Conservation (phyloP, 106 monocot species). For the Dendrobium chrysotoxum region DNA sequence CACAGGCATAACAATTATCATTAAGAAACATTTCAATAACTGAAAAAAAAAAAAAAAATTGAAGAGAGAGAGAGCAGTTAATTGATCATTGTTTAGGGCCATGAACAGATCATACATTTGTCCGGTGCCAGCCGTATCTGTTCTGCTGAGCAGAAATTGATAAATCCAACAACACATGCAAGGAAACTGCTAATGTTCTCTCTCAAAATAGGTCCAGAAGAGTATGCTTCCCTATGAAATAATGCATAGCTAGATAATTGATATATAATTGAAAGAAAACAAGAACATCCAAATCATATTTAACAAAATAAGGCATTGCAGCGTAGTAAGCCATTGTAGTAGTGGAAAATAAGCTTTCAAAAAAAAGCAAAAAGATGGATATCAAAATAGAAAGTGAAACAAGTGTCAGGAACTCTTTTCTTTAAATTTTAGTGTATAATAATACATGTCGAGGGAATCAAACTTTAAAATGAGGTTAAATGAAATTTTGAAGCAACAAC, state of each 20-base stretch:
- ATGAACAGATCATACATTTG: constrained; percentile 54
- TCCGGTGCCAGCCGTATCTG: constrained; percentile 84
- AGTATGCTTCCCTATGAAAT: constrained; percentile 65
- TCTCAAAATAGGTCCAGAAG: constrained; percentile 30
- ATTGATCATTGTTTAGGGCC: not conserved
- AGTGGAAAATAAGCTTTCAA: not conserved
- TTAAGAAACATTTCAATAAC: not conserved
- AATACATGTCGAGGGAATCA: too few relatives aligned
- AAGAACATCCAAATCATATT: not conserved
- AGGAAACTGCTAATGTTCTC: constrained; percentile 48
- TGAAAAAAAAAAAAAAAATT: not conserved
- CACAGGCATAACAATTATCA: not conserved
- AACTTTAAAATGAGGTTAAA: not conserved
- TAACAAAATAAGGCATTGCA: not conserved
- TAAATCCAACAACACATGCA: constrained; percentile 43
- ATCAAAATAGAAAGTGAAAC: not conserved
- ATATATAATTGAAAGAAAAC: not conserved
- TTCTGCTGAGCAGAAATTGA: constrained; percentile 56
- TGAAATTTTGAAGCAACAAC: not conserved
- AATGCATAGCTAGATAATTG: not conserved
- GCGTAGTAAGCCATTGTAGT: not conserved
- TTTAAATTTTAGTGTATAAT: not conserved
- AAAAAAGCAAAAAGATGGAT: not conserved
- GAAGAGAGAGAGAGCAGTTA: not conserved
- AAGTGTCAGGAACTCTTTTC: not conserved